These are phyloP conservation scores for Austroboletus sp. DNA, from an alignment of 1,284 basidiomycete species.

Conservation along the genomic window DNA sequence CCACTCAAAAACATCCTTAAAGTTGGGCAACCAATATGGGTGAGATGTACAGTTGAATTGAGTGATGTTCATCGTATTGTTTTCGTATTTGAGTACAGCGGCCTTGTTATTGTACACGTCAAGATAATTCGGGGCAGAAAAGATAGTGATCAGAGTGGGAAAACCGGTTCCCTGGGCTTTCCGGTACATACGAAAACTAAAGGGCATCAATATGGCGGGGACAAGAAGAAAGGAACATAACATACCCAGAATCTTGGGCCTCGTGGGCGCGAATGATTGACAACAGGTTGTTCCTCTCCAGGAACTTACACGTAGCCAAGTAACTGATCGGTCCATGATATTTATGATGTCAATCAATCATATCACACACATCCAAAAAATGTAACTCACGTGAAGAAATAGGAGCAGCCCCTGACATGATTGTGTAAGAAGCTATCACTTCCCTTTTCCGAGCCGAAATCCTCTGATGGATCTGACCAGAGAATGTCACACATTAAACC, in stretches of 20 bases:
- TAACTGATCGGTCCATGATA: slow-evolving; percentile 42
- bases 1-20: slow-evolving; percentile 94
- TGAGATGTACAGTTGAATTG: slow-evolving; percentile 96
- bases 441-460: slow-evolving; percentile 87
- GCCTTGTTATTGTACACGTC: slow-evolving; percentile 97
- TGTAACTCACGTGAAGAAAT: slow-evolving; percentile 76
- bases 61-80: slow-evolving; percentile 92
- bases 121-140: slow-evolving; percentile 92
- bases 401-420: slow-evolving; percentile 91
- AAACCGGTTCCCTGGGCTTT: slow-evolving; percentile 91
- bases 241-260: slow-evolving; percentile 87
- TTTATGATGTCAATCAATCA: no score
- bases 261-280: slow-evolving; percentile 94
- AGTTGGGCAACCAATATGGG: slow-evolving; percentile 91
- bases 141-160: slow-evolving; percentile 95
- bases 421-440: slow-evolving; percentile 85
- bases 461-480: slow-evolving; percentile 92
- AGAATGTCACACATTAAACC: slow-evolving; percentile 94
- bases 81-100: slow-evolving; percentile 93
- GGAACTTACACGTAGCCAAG: slow-evolving; percentile 86
- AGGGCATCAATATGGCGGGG: neutral
- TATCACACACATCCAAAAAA: slow-evolving; percentile 5
- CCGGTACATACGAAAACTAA: slow-evolving; percentile 90
- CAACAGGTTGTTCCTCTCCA: slow-evolving; percentile 89
- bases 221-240: neutral